Conservation (phyloP, 2,329 filamentous ascomycete species). For the Penicillium glabrum region DNA sequence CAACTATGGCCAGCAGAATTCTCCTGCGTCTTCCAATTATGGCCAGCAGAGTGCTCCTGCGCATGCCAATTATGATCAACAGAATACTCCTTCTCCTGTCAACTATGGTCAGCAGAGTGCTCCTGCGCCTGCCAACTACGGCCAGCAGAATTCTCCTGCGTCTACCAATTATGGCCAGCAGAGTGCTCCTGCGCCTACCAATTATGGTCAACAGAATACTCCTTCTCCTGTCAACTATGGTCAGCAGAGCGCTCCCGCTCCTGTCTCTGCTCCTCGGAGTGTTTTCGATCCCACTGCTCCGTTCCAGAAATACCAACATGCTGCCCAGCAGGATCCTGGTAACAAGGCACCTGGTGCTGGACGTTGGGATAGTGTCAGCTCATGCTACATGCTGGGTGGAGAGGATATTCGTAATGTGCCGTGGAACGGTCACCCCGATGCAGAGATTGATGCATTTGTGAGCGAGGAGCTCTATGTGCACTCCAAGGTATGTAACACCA, state of each 20-base stretch:
- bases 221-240: slow-evolving; percentile 44
- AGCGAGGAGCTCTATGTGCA: slow-evolving; percentile 65
- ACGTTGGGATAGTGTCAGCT: slow-evolving; percentile 73
- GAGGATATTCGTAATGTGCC: slow-evolving; percentile 66
- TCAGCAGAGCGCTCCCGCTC: slow-evolving; percentile 23
- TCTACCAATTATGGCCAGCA: slow-evolving; percentile 40
- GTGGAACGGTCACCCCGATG: slow-evolving; percentile 55
- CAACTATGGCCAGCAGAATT: slow-evolving; percentile 47
- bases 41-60: slow-evolving; percentile 45
- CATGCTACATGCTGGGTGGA: slow-evolving; percentile 81
- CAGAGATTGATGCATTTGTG: slow-evolving; percentile 63
- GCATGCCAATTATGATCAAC: slow-evolving; percentile 43
- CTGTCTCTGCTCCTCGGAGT: slow-evolving; percentile 19
- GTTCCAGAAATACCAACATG: slow-evolving; percentile 72
- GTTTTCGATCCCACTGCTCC: slow-evolving; percentile 42
- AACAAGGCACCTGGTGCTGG: slow-evolving; percentile 46
- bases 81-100: slow-evolving; percentile 42
- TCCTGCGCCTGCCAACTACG: slow-evolving; percentile 35
- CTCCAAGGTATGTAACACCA: slow-evolving; percentile 43
- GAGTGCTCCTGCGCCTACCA: slow-evolving; percentile 35
- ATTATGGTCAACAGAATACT: slow-evolving; percentile 48
- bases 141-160: slow-evolving; percentile 43
- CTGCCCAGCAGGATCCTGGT: slow-evolving; percentile 57
- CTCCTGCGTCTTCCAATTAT: slow-evolving; percentile 36
- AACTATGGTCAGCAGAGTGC: slow-evolving; percentile 43